A percentile compares a stretch with the other conserved stretches of the same genome.
These are phyloP conservation scores for Rosa lucieae DNA, from an alignment of 306 rosid genomes.

Conservation along the genomic window DNA sequence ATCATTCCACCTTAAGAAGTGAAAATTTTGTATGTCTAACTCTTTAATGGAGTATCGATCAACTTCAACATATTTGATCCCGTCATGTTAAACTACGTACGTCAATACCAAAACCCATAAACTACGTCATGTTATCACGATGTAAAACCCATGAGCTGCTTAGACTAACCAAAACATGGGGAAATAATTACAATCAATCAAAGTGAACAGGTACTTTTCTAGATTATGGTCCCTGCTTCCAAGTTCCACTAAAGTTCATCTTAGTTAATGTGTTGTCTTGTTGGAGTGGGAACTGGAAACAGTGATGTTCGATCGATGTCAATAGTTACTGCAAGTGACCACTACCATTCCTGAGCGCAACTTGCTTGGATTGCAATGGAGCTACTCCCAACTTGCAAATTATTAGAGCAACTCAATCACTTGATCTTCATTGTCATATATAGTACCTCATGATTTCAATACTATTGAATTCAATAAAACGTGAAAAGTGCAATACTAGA, in stretches of 20 bases:
- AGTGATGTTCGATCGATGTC: not conserved
- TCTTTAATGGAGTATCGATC: no score
- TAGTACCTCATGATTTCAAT: not conserved
- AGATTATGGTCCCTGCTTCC: not conserved
- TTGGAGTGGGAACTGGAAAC: not conserved
- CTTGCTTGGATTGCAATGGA: not conserved
- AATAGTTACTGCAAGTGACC: not conserved
- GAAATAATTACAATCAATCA: not conserved
- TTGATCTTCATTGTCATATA: not conserved
- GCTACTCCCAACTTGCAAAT: not conserved
- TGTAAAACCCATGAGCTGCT: not conserved
- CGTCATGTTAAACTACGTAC: no score
- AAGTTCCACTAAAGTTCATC: not conserved
- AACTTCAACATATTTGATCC: no score
- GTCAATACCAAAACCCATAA: no score
- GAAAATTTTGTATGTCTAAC: no score
- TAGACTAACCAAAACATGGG: not conserved
- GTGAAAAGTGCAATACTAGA: not conserved
- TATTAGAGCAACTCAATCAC: not conserved
- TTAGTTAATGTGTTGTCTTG: not conserved
- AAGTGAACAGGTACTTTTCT: not conserved
- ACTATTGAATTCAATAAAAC: not conserved
- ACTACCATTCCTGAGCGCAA: not conserved
- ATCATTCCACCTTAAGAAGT: no score
- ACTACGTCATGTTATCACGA: no score